Evolutionary conservation across 192 early-diverging fungal genomes (phyloP).

Genomic region (Glomus cerebriforme): DNA sequence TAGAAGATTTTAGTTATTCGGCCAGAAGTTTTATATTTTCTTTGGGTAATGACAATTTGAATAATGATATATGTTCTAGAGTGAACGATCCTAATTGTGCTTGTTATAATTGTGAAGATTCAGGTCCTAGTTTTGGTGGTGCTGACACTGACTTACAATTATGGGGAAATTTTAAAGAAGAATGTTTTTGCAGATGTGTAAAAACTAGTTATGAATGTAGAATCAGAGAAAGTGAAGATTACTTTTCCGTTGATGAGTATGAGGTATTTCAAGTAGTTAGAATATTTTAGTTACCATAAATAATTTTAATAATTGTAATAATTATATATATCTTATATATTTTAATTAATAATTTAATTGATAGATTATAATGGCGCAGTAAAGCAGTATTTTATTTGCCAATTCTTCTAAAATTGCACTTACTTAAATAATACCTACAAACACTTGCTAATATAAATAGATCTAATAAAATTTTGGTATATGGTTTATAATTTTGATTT

Average conservation of each 20-base stretch:
- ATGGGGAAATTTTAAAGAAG: neutral
- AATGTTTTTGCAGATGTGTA: constrained; percentile 13
- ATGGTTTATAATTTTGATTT: too few relatives aligned
- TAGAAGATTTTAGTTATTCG: neutral
- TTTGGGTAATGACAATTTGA: neutral
- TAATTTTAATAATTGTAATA: too few relatives aligned
- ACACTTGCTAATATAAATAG: too few relatives aligned
- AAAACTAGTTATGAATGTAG: neutral
- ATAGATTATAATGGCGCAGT: too few relatives aligned
- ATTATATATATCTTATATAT: too few relatives aligned
- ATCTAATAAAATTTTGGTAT: too few relatives aligned
- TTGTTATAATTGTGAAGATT: neutral
- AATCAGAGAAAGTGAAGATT: constrained; percentile 4
- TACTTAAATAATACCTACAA: too few relatives aligned
- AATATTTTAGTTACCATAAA: neutral
- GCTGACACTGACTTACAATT: neutral
- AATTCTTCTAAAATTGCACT: too few relatives aligned
- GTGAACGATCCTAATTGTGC: neutral
- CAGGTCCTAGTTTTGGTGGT: neutral
- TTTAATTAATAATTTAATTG: too few relatives aligned
- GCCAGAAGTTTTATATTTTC: neutral
- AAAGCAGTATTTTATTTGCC: too few relatives aligned
- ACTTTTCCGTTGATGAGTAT: constrained; percentile 20
- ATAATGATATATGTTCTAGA: neutral
- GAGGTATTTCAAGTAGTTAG: constrained; percentile 21